Base-by-base conservation (phyloP, 1,284 basidiomycete species). In the Leccinum fallax region DNA sequence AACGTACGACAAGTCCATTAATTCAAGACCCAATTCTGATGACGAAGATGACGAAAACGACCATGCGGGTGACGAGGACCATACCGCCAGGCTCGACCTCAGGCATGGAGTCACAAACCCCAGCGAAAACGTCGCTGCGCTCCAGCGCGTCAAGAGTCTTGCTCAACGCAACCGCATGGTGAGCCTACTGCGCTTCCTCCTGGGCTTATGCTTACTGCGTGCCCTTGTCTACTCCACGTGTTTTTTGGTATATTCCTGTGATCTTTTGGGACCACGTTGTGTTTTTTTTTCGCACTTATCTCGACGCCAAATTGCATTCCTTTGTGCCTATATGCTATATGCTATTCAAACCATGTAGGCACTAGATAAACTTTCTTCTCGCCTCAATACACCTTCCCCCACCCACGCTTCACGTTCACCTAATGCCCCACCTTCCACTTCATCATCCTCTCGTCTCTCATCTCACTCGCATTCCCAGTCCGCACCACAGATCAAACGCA, bases 161-260 rank as follows among this genome's bases (percentile, higher is more conserved):
- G 84, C 87, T 9, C 82, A 91, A 67, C 80, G 89, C 52, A 92
- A 90, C 77, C 82, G 86, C 68, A 81, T 88, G 80, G 89, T 90
- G 70, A 70, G 82, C 62, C 30, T 65, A 55, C 65, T 62, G 63
- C 64, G 58, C 51, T 55, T 62, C 24, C 34, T 19, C 61, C 51
- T 55, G 51, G 24, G 51, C 55, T 1, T 57, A 19, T 56, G 59
- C 63, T 69, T 62, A 64, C 57, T 61, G 62, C 63, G 59, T 69
- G 43, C 65, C 64, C 66, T 62, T 61, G 59, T 46, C 59, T 60
- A 59, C 52, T 53, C 62, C 71, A 74, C 71, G 72, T 74, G 71
- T 57, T 55, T 16, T n/a, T n/a, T 21, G 55, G 56, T 54, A 53
- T 46, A 64, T 73, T 71, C 59, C 34, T 58, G 63, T 21, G 28